A percentile compares a stretch with the other conserved stretches of the same genome.
Evolutionary conservation across 306 rosid species (phyloP).

Genomic region (Hippophae tibetana): DNA sequence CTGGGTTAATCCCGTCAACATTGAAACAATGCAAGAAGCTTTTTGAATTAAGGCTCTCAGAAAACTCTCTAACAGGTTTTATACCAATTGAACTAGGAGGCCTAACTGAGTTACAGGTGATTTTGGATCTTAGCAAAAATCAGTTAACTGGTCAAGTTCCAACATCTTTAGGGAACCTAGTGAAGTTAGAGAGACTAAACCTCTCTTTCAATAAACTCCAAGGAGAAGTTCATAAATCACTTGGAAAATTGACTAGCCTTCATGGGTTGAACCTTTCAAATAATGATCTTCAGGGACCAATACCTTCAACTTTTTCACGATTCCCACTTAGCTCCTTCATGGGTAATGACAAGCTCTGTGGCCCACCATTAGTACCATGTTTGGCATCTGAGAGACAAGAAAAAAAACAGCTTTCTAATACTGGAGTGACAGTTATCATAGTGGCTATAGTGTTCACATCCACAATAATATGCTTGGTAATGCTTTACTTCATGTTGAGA

Average conservation of each 20-base stretch:
- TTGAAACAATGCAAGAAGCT: slow-evolving; percentile 60
- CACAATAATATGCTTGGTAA: slow-evolving; percentile 51
- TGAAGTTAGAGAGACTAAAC: slow-evolving; percentile 76
- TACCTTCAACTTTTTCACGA: slow-evolving; percentile 54
- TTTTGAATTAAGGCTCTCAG: slow-evolving; percentile 77
- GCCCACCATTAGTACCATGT: slow-evolving; percentile 56
- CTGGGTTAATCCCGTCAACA: slow-evolving; percentile 62
- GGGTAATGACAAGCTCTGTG: slow-evolving; percentile 54
- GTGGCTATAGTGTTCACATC: slow-evolving; percentile 75
- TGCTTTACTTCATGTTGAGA: slow-evolving; percentile 74
- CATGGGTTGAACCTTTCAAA: slow-evolving; percentile 70
- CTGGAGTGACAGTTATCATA: slow-evolving; percentile 50
- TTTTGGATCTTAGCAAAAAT: slow-evolving; percentile 63
- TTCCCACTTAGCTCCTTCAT: slow-evolving; percentile 73
- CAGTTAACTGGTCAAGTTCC: slow-evolving; percentile 62
- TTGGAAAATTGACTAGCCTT: slow-evolving; percentile 70
- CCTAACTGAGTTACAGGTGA: slow-evolving; percentile 71
- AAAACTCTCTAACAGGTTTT: slow-evolving; percentile 45
- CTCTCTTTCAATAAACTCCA: slow-evolving; percentile 65
- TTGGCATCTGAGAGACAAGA: slow-evolving; percentile 28
- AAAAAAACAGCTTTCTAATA: slow-evolving; percentile 39
- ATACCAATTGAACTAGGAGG: slow-evolving; percentile 64
- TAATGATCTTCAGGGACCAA: slow-evolving; percentile 59
- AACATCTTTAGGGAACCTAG: slow-evolving; percentile 56
- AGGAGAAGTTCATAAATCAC: slow-evolving; percentile 57